Evolutionary conservation across 148 eudicot species (phyloP), one percentile per base, ranked within the genome.

Genomic region (Nepenthes gracilis): DNA sequence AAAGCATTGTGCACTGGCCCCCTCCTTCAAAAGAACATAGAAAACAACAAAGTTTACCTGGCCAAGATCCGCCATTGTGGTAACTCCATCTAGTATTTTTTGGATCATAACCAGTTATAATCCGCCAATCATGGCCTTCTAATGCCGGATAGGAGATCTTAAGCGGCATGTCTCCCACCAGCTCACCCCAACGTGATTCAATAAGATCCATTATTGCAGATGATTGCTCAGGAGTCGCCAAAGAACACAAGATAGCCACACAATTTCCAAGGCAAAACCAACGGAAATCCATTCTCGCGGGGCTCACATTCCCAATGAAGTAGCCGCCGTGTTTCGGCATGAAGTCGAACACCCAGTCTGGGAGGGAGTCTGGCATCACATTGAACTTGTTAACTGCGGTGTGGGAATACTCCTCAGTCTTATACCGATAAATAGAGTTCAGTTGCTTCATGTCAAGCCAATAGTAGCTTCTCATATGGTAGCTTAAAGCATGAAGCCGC

Each of bases 391-490:
- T 67, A 56, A 85, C 90, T 11, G 90, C 90, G 52, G 90, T 85
- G 58, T 85, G 90, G 59, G 90, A 85, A 61, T 85, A 85, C 56
- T 85, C 87, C 64, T 85, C 90, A 0, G 90, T 85, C 67, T 85
- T 85, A 61, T 85, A 85, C 51, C 90, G 84, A 35, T 85, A 85
- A 12, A 85, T 71, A 65, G 78, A 86, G 56, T 85, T 85, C 62
- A 85, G 56, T 37, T 82, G 90, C 69, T 75, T 82, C 54, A 85
- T 79, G 61, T 85, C 90, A 43, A 85, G 78, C 90, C 90, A 85
- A 59, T 82, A 85, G 75, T 85, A 85, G 63, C 83, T 77, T 55
- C 90, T 73, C 82, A 85, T 82, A 69, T 85, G 90, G 64, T 70
- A 85, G 59, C 84, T 85, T 69, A 85, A 72, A 58, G 90, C 90